Base-by-base conservation (phyloP, 495 filamentous ascomycete genomes). In the Pseudoneurospora amorphoporcata region DNA sequence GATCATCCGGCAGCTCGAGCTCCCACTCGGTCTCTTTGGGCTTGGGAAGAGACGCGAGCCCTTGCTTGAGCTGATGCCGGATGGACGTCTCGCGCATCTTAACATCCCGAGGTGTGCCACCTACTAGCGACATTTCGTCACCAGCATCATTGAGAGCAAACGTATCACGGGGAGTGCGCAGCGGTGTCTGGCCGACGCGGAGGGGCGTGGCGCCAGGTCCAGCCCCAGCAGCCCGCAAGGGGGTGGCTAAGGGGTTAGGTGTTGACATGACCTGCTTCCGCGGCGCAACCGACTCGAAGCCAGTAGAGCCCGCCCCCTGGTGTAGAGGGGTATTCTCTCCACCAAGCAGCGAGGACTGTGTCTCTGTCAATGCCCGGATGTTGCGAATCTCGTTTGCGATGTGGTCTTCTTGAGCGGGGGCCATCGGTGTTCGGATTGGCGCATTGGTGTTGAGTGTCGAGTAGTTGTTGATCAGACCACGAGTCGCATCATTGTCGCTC, bases 351-450 rank as follows among this genome's bases (percentile, higher is more conserved):
- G 93, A 96, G n/a, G 95, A 98, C 78, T 98, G 92, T 0, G 95
- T 98, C 77, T 97, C 92, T 0, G 94, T 98, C 65, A 97, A 83
- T 8, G 94, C 93, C 45, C 93, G 87, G 71, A 98, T 97, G 79
- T 99, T 98, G 73, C 89, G 90, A 72, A 98, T 96, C 81, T 99
- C 95, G 77, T 98, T 99, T 69, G 95, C 93, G 69, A 99, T 93
- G 74, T 92, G 90, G 79, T 99, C 96, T 78, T 98, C 94, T 78
- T 97, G 92, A 8, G 94, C 91, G 0, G 95, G 91, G 19, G 94
- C 94, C 77, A 90, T 88, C 2, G 95, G 95, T 42, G 95, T 99
- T 72, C 95, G 87, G 75, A 98, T 97, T 1, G 96, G 96, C 29
- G 92, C 93, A 70, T 88, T 89, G 72, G 90, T 90, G 74, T 94